Percentiles rank a stretch among this genome's conserved stretches.
Evolutionary conservation across 1,139 yeast species (phyloP).

Genomic region (Magnusiomyces suaveolens): DNA sequence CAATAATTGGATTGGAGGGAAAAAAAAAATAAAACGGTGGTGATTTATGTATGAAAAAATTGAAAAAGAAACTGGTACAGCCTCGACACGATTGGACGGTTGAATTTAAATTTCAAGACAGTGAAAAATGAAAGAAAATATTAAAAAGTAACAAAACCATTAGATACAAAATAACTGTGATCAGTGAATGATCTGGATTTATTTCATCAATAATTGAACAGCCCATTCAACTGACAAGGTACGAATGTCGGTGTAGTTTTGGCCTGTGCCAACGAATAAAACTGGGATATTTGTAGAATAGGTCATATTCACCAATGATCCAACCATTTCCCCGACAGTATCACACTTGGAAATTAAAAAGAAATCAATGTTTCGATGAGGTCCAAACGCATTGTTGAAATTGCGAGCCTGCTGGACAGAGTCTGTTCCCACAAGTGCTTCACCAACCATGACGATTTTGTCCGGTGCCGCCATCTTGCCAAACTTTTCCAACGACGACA

Average conservation of each 20-base stretch:
- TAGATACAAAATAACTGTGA: too few species aligned
- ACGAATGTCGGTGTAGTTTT: slow-evolving; percentile 89
- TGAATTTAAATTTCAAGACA: too few species aligned
- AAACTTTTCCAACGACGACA: slow-evolving; percentile 92
- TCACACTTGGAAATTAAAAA: slow-evolving; percentile 93
- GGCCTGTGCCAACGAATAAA: slow-evolving; percentile 92
- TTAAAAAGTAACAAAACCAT: too few species aligned
- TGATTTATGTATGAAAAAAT: not conserved
- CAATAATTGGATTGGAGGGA: not conserved
- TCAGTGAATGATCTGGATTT: too few species aligned
- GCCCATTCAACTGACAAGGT: slow-evolving; percentile 91
- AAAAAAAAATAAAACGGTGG: too few species aligned
- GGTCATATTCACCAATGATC: slow-evolving; percentile 96
- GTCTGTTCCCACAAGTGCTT: slow-evolving; percentile 94
- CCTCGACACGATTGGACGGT: not conserved
- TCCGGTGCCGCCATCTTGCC: slow-evolving; percentile 95
- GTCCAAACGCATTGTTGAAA: slow-evolving; percentile 89
- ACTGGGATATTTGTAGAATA: slow-evolving; percentile 95
- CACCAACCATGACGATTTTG: slow-evolving; percentile 97
- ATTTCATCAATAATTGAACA: slow-evolving; percentile 69
- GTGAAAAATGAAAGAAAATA: too few species aligned
- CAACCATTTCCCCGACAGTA: slow-evolving; percentile 94
- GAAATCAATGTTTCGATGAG: slow-evolving; percentile 70
- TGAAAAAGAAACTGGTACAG: too few species aligned
- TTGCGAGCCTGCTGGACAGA: slow-evolving; percentile 92